Percentiles rank a stretch among this genome's conserved stretches.
phyloP scores from a whole-genome alignment of 2,329 filamentous ascomycete species.

The Biscogniauxia mediterranea region DNA sequence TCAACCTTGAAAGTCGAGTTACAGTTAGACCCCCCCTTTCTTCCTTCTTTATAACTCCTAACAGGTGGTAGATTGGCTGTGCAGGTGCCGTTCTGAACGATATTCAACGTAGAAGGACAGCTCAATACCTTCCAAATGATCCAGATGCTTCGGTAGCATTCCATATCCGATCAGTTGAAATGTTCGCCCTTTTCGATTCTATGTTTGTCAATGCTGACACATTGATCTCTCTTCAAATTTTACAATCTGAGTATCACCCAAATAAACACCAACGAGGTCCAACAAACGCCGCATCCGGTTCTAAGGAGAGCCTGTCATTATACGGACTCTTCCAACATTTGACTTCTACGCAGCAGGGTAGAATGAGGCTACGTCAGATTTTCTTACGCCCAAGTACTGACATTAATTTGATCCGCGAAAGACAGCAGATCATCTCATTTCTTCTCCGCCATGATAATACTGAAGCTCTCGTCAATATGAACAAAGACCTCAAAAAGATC shows the following conservation, averaged over 20 bases:
- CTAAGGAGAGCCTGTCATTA: slow-evolving; percentile 79
- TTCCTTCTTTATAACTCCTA: slow-evolving; percentile 7
- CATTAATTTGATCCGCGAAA: slow-evolving; percentile 63
- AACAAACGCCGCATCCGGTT: slow-evolving; percentile 56
- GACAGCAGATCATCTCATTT: slow-evolving; percentile 66
- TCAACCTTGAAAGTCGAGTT: slow-evolving; percentile 71
- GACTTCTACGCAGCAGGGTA: slow-evolving; percentile 77
- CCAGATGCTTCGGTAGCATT: slow-evolving; percentile 53
- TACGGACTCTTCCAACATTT: slow-evolving; percentile 79
- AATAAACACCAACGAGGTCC: slow-evolving; percentile 75
- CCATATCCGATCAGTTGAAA: slow-evolving; percentile 63
- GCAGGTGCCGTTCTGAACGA: slow-evolving; percentile 83
- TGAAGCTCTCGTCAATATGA: slow-evolving; percentile 52
- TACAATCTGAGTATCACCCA: slow-evolving; percentile 79
- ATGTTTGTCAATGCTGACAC: slow-evolving; percentile 85
- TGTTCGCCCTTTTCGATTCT: slow-evolving; percentile 64
- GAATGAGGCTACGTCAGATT: slow-evolving; percentile 67
- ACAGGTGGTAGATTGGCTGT: slow-evolving; percentile 63
- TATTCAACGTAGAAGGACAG: slow-evolving; percentile 65
- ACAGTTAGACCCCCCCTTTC: slow-evolving; percentile 49
- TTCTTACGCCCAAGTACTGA: slow-evolving; percentile 79
- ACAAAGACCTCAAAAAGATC: slow-evolving; percentile 64
- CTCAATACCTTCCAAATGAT: slow-evolving; percentile 61
- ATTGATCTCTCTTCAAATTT: slow-evolving; percentile 77
- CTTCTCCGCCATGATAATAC: slow-evolving; percentile 69